These are phyloP conservation scores for Leccinellum albellum DNA, from an alignment of 768 basidiomycete species.

Conservation along the genomic window DNA sequence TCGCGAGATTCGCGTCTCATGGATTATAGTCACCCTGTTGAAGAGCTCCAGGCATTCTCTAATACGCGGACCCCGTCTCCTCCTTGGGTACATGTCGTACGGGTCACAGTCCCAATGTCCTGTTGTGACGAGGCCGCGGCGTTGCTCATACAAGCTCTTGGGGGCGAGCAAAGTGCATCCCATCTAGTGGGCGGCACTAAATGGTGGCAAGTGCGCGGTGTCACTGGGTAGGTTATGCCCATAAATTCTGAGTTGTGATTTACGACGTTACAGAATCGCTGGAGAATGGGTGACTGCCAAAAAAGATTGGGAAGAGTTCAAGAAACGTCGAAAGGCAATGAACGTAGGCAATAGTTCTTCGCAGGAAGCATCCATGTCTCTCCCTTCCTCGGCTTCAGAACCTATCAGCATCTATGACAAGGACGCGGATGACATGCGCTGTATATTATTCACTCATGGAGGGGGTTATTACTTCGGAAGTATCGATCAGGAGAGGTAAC, in stretches of 20 bases:
- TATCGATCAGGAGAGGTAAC: conserved; percentile 68
- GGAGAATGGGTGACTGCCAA: conserved; percentile 85
- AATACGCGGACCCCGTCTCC: conserved; percentile 83
- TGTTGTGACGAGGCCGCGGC: conserved; percentile 73
- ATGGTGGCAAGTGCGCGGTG: conserved; percentile 95
- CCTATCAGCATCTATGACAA: conserved; percentile 48
- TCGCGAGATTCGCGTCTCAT: neutral
- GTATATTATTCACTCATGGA: conserved; percentile 80
- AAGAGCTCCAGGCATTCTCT: conserved; percentile 75
- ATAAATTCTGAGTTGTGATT: conserved; percentile 12
- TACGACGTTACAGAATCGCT: conserved; percentile 52
- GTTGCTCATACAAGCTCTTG: conserved; percentile 71
- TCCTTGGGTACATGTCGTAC: conserved; percentile 74
- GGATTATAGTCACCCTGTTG: conserved; percentile 67
- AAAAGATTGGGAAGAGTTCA: conserved; percentile 76
- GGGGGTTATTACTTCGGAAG: conserved; percentile 86
- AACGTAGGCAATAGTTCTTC: conserved; percentile 7
- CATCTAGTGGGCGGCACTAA: conserved; percentile 82
- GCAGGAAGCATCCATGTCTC: conserved; percentile 14
- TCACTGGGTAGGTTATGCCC: conserved; percentile 58
- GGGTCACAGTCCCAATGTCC: conserved; percentile 67
- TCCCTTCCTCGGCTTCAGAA: conserved; percentile 21
- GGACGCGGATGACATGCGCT: conserved; percentile 81
- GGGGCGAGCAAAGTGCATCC: conserved; percentile 73
- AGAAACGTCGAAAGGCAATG: conserved; percentile 49